Percentiles rank a stretch among this genome's conserved stretches.
These are phyloP conservation scores for Cenococcum geophilum DNA, from an alignment of 495 filamentous ascomycete species.

Conservation along the genomic window DNA sequence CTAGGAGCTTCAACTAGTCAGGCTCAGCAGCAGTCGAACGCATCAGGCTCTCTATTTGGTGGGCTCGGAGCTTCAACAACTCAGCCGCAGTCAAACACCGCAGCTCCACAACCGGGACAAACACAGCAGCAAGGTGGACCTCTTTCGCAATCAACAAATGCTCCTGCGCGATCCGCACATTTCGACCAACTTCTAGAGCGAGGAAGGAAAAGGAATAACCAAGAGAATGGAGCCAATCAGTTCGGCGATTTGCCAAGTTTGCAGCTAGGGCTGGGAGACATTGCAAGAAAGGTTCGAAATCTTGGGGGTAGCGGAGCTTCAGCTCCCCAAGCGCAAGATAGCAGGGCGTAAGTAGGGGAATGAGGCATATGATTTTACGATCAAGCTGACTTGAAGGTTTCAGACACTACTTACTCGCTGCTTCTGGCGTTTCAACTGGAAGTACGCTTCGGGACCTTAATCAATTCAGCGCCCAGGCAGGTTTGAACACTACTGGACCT, in stretches of 20 bases:
- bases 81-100: constrained; percentile 23
- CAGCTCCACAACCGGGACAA: constrained; percentile 13
- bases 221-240: constrained; percentile 46
- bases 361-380: constrained; percentile 10
- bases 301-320: constrained; percentile 53
- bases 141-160: constrained; percentile 20
- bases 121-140: constrained; percentile 22
- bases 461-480: constrained; percentile 48
- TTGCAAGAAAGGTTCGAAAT: constrained; percentile 74
- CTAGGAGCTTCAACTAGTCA: constrained; percentile 18
- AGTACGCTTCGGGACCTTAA: constrained; percentile 73
- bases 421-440: constrained; percentile 77
- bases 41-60: constrained; percentile 7
- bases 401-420: constrained; percentile 78
- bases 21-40: constrained; percentile 7
- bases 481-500: constrained; percentile 33
- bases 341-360: constrained; percentile 54
- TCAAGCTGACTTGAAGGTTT: neutral
- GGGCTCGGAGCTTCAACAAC: constrained; percentile 13
- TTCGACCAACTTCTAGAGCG: constrained; percentile 84
- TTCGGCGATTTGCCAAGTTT: constrained; percentile 59
- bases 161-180: constrained; percentile 49
- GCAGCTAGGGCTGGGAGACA: constrained; percentile 79
- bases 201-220: constrained; percentile 53
- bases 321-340: constrained; percentile 43